These are phyloP conservation scores for Ophiognomonia clavigignenti-juglandacearum DNA, from an alignment of 2,329 filamentous ascomycete genomes.

Conservation along the genomic window DNA sequence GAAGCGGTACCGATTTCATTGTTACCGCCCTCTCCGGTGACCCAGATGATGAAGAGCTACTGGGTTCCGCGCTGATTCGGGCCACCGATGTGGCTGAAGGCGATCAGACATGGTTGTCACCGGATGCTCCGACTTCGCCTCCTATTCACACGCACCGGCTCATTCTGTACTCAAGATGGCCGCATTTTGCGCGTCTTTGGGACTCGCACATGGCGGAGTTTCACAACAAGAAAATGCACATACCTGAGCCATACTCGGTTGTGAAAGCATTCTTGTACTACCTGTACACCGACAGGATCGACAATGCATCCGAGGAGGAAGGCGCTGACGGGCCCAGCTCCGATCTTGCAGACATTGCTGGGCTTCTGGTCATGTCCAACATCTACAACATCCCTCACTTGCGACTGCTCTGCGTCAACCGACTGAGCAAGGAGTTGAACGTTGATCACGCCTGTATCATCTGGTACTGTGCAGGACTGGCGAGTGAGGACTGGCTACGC, in stretches of 20 bases:
- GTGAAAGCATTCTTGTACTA: conserved; percentile 95
- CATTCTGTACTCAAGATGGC: conserved; percentile 92
- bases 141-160: conserved; percentile 94
- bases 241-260: conserved; percentile 90
- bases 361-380: conserved; percentile 94
- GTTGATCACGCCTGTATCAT: conserved; percentile 92
- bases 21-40: conserved; percentile 85
- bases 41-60: conserved; percentile 62
- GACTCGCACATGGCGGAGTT: conserved; percentile 95
- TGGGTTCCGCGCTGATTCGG: conserved; percentile 45
- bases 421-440: conserved; percentile 84
- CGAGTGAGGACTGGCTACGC: conserved; percentile 90
- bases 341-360: conserved; percentile 79
- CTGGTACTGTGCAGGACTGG: conserved; percentile 89
- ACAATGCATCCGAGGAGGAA: conserved; percentile 42
- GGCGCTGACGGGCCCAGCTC: conserved; percentile 63
- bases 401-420: conserved; percentile 83
- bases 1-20: conserved; percentile 84
- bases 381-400: conserved; percentile 96
- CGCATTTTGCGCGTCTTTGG: conserved; percentile 90
- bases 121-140: conserved; percentile 62
- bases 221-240: conserved; percentile 95
- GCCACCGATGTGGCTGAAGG: conserved; percentile 34
- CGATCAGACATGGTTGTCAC: conserved; percentile 53
- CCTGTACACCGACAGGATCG: conserved; percentile 91